Evolutionary conservation across 1,284 basidiomycete species (phyloP), one percentile per base, ranked within the genome.

Genomic region (Ceratobasidium sp.): DNA sequence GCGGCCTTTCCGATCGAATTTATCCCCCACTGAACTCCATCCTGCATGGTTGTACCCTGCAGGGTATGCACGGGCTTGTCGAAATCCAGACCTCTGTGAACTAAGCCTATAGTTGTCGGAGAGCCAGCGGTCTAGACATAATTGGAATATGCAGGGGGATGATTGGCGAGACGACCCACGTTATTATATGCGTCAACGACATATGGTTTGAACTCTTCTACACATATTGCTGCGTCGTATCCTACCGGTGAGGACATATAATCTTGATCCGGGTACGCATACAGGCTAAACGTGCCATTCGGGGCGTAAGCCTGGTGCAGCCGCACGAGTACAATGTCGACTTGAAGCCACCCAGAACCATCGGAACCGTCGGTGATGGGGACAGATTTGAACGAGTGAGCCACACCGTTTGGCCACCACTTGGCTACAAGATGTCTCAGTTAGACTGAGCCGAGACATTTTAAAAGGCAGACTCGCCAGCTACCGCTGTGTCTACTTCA

Each of bases 341-440:
- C 19, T 37, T 72, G 68, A 31, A 72, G 43, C 68, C 68, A 72
- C 19, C 68, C 68, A 1, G 27, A 29, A 14, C 68, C 68, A 8
- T 72, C 56, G 14, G 37, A 46, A 14, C 68, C 68, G 7, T 48
- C 58, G 1, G 56, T 34, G 1, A 72, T 6, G 11, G 68, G 68
- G 0, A 49, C 22, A 13, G 68, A 72, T 7, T 49, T 49, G 56
- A 72, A 72, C 29, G 68, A 72, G 46, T 72, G 68, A 1, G 68
- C 56, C 1, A 61, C 68, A 2, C 68, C 68, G n/a, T 59, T 72
- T 61, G n/a, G 68, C 68, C 68, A 72, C 68, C 68, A 72, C 37
- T 61, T 72, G 16, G 68, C 68, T 72, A n/a, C 19, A 8, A 61
- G 2, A 22, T 1, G 19, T 11, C 46, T 16, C 37, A 4, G 22